Evolutionary conservation across 179 eudicot species (phyloP), one percentile per base, ranked within the genome.

Genomic region (Nepenthes alata): DNA sequence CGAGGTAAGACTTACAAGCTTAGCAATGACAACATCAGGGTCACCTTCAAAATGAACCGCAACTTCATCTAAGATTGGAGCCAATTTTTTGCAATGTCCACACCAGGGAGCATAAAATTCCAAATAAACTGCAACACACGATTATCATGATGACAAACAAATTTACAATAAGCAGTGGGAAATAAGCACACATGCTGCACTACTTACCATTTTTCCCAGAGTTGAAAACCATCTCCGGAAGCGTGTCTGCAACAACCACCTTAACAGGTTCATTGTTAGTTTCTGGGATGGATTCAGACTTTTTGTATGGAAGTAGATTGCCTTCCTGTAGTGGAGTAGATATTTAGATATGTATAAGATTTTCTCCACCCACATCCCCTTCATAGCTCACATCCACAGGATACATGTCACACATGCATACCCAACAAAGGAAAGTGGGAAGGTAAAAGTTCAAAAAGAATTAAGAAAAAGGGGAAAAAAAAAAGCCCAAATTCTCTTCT

Each of bases 41-140:
- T 86, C 85, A 61, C 57, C 78, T 60, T 70, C 70, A 54, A 84
- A 81, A 58, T 87, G 80, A 65, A 57, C 62, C 58, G 95, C 96
- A 59, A 89, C 95, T 83, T 84, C 95, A 65, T 89, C 95, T 76
- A 89, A 75, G 63, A 87, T 81, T 45, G 96, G 96, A 39, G 95
- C 84, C 79, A 89, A 78, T 67, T 78, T 84, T 70, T 84, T 79
- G 82, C 95, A 86, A 71, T 89, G 91, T 72, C 87, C 95, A 62
- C 95, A 89, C 95, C 96, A 86, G 16, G 96, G 95, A 38, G 96
- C 96, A 73, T 89, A 87, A 57, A 89, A 82, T 72, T 86, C 95
- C 75, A 89, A 56, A 41, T 86, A 56, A 59, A 89, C 95, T 89
- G 82, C 64, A 59, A 6, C 2, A 47, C 11, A 53, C 2, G 12